A percentile compares a stretch with the other conserved stretches of the same genome.
phyloP scores from a whole-genome alignment of 2,329 filamentous ascomycete species.

The Talaromyces islandicus region DNA sequence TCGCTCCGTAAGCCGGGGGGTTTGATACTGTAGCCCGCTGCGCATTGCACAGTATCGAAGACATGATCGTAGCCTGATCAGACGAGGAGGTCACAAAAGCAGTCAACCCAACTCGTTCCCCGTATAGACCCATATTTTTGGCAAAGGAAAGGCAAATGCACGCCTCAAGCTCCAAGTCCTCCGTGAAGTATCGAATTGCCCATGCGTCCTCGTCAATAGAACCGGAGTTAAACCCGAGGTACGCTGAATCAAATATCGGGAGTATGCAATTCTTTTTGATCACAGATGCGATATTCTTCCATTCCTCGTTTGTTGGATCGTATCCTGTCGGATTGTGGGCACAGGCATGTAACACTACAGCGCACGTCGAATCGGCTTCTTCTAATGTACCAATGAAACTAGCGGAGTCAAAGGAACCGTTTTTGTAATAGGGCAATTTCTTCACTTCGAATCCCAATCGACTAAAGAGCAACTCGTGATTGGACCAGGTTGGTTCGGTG shows the following conservation, averaged over 20 bases:
- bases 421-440: conserved; percentile 20
- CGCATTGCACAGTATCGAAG: conserved; percentile 17
- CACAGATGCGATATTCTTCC: conserved; percentile 74
- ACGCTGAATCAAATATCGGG: conserved; percentile 55
- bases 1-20: conserved; percentile 84
- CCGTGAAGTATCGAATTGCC: conserved; percentile 78
- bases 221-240: conserved; percentile 18
- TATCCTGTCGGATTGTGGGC: conserved; percentile 97
- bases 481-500: conserved; percentile 91
- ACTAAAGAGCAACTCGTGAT: conserved; percentile 92
- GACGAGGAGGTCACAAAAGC: conserved; percentile 10
- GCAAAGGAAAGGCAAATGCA: conserved; percentile 53
- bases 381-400: conserved; percentile 42
- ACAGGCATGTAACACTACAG: conserved; percentile 86
- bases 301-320: conserved; percentile 84
- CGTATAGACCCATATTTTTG: conserved; percentile 42
- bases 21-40: conserved; percentile 95
- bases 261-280: conserved; percentile 74
- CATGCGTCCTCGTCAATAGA: conserved; percentile 43
- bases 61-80: conserved; percentile 12
- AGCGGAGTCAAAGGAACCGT: neutral
- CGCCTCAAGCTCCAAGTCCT: conserved; percentile 67
- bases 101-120: conserved; percentile 17
- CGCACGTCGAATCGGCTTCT: conserved; percentile 64
- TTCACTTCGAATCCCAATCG: conserved; percentile 72